Evolutionary conservation across 371 early-diverging fungal genomes (phyloP), one percentile per base, ranked within the genome.

Genomic region (Conidiobolus coronatus): DNA sequence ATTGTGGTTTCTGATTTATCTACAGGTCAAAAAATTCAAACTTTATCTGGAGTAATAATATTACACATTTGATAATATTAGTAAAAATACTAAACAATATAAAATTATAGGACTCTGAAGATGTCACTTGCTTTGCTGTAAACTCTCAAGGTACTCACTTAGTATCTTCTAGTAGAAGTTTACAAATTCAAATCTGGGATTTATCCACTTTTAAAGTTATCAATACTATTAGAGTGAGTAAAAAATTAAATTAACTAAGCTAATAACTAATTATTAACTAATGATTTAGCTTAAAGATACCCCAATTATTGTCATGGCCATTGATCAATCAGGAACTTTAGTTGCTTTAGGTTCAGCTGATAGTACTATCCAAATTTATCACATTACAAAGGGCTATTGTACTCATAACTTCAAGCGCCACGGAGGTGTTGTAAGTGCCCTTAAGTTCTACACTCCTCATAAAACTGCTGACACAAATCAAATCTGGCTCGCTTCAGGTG

Each of bases 321-420:
- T 86, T 51, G 93, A 93, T 55, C 55, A 65, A 0, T 72, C 86
- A 0, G 85, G 87, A 0, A 86, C 91, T 0, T 57, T 93, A 15
- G 83, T 91, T 2, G 93, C 93, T 4, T 92, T 92, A 0, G 97
- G 94, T 38, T 86, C 86, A n/a, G 92, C 97, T 0, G 97, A 96
- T 63, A 77, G 79, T 53, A 79, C 83, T 7, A 79, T 96, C 46
- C 82, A 81, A 49, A 84, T 93, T 3, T 96, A 92, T 90, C 91
- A 96, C 64, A 81, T 86, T 38, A 84, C 80, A 45, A 67, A 75
- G 44, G 89, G 88, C n/a, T 88, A 67, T 61, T 86, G 85, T 53
- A 94, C 97, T 22, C 97, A 96, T 58, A 83, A 85, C 56, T 81
- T 96, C 51, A 72, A 68, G 40, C 94, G 95, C 35, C 97, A 96